phyloP scores from a whole-genome alignment of 2,329 filamentous ascomycete genomes.

The Epichloe aotearoae region DNA sequence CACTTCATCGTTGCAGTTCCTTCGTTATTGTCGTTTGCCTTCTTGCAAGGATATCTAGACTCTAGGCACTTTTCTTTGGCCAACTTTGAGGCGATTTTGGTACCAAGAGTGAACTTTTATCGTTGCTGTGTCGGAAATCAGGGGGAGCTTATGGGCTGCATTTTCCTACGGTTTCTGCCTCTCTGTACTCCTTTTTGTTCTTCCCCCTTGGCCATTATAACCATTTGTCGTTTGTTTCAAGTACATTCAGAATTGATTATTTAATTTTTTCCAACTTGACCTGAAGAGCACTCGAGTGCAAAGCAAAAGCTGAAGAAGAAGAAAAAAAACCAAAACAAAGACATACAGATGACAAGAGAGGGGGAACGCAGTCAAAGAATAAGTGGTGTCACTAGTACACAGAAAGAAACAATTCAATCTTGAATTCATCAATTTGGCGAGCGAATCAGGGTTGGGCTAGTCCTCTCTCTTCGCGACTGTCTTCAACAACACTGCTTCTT shows the following conservation, averaged over 20 bases:
- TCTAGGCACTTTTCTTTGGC: conserved; percentile 8
- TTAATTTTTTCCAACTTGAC: conserved; percentile 21
- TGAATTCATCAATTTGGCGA: conserved; percentile 3
- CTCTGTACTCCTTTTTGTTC: conserved; percentile 28
- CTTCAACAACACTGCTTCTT: conserved; percentile 7
- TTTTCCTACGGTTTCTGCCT: conserved; percentile 20
- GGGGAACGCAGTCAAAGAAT: neutral
- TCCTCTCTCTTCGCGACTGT: conserved; percentile 4
- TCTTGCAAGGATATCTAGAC: conserved; percentile 9
- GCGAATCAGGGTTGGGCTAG: neutral
- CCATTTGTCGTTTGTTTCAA: conserved; percentile 21
- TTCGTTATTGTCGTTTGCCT: conserved; percentile 10
- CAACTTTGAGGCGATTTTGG: conserved; percentile 17
- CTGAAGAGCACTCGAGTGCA: conserved; percentile 26
- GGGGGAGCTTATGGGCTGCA: conserved; percentile 23
- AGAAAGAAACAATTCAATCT: conserved; percentile 6
- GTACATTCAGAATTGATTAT: conserved; percentile 43
- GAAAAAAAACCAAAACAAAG: conserved; percentile 9
- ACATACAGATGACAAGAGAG: neutral
- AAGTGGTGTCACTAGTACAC: conserved; percentile 5
- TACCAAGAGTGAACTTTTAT: conserved; percentile 16
- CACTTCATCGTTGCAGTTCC: conserved; percentile 5
- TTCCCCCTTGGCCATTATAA: conserved; percentile 21
- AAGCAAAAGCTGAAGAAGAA: conserved; percentile 16
- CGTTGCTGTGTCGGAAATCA: conserved; percentile 22